Conservation (phyloP, 2,329 filamentous ascomycete genomes). For the Emergomyces pasteurianus region DNA sequence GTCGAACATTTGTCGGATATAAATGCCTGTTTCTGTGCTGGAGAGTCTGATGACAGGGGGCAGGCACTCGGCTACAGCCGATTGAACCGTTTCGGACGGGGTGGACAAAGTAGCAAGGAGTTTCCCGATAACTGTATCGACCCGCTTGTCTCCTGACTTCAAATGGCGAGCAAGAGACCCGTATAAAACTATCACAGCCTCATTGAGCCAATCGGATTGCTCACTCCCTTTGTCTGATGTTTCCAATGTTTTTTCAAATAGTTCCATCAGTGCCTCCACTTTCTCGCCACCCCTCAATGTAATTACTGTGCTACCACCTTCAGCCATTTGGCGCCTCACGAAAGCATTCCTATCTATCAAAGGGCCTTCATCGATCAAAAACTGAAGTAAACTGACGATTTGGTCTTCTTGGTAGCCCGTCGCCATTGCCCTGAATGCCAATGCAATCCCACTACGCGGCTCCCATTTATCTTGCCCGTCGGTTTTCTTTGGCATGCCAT, state of each 20-base stretch:
- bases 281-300: constrained; percentile 67
- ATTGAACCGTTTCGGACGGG: constrained; percentile 92
- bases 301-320: constrained; percentile 73
- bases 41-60: constrained; percentile 81
- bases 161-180: constrained; percentile 85
- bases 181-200: constrained; percentile 95
- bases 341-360: constrained; percentile 67
- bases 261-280: constrained; percentile 81
- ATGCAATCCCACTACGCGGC: constrained; percentile 73
- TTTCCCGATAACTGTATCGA: constrained; percentile 77
- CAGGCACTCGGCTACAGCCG: constrained; percentile 86
- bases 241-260: constrained; percentile 82
- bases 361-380: constrained; percentile 74
- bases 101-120: constrained; percentile 80
- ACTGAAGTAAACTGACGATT: constrained; percentile 67
- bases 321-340: constrained; percentile 83
- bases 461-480: constrained; percentile 88
- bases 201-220: constrained; percentile 79
- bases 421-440: constrained; percentile 74
- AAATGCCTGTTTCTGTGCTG: constrained; percentile 62
- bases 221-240: constrained; percentile 70
- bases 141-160: constrained; percentile 68
- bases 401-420: constrained; percentile 54
- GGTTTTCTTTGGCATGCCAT: constrained; percentile 85
- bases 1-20: constrained; percentile 69